phyloP scores from a whole-genome alignment of 257 asterid genomes.

The Gentiana macrophylla region DNA sequence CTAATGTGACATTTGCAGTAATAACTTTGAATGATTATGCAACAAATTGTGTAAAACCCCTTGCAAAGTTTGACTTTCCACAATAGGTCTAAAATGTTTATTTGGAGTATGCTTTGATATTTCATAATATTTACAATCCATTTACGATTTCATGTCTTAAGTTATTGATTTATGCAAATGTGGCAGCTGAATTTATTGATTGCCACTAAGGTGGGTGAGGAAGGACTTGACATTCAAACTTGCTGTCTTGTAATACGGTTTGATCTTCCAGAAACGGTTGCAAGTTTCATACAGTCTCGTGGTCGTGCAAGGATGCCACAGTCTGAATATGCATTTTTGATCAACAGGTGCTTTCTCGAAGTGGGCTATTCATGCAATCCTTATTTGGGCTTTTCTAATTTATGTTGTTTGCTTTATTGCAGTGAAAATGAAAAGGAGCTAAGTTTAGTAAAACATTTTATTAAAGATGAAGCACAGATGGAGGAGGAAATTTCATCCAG shows the following conservation, averaged over 20 bases:
- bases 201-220: conserved; percentile 99
- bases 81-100: too few species aligned
- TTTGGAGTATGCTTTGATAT: too few species aligned
- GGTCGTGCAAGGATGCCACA: conserved; percentile 98
- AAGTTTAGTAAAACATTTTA: conserved; percentile 55
- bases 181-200: conserved; percentile 84
- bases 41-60: too few species aligned
- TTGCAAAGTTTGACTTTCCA: too few species aligned
- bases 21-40: too few species aligned
- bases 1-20: not conserved
- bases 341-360: conserved; percentile 58
- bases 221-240: conserved; percentile 98
- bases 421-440: conserved; percentile 62
- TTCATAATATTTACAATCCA: too few species aligned
- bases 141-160: too few species aligned
- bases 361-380: conserved; percentile 12
- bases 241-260: conserved; percentile 98
- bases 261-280: conserved; percentile 96
- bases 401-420: conserved; percentile 21
- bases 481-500: conserved; percentile 64
- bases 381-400: conserved; percentile 8
- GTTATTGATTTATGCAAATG: conserved; percentile 2
- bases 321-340: conserved; percentile 90
- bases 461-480: conserved; percentile 66
- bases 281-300: conserved; percentile 96